Evolutionary conservation across 306 rosid species (phyloP), one percentile per base, ranked within the genome.

Genomic region (Glycine latifolia): DNA sequence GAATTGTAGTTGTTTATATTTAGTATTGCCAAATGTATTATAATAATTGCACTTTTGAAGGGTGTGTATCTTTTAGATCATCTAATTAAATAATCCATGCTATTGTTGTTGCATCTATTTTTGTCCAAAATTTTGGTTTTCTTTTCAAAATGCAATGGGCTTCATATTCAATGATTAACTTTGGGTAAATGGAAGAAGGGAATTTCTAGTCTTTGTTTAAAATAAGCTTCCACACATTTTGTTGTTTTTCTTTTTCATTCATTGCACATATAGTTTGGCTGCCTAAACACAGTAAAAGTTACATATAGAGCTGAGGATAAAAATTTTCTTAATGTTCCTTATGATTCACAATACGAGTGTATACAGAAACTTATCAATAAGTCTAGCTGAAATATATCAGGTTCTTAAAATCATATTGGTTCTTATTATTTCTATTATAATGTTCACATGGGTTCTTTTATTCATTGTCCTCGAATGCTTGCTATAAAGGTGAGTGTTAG

Each of bases 401-500:
- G 20, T 55, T 52, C 7, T 65, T 58, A 62, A 77, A 71, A 69
- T 82, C 73, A 17, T 15, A 39, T 17, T 47, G 46, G 49, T 56
- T 17, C 66, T 79, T 79, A 61, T 56, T 37, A 56, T 3, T 58
- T 79, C 15, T 44, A 14, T 41, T 73, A 0, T 52, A 14, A 6
- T 41, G 54, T 76, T 83, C 59, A 47, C 43, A 12, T 39, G 26
- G 47, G 44, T 77, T 63, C 10, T 49, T 55, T 53, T 59, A 15
- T 43, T 48, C 35, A 12, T 49, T 15, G 35, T 56, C 66, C 33
- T 54, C 1, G 11, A 75, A 75, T n/a, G 65, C 71, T 68, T 56
- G 74, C 56, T 56, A 70, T 43, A 50, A 49, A 74, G 66, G 59
- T 66, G 46, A 76, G 41, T 72, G 76, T 69, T 43, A 77, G 54